phyloP scores from a whole-genome alignment of 2,329 filamentous ascomycete species.

The Fonsecaea monophora region DNA sequence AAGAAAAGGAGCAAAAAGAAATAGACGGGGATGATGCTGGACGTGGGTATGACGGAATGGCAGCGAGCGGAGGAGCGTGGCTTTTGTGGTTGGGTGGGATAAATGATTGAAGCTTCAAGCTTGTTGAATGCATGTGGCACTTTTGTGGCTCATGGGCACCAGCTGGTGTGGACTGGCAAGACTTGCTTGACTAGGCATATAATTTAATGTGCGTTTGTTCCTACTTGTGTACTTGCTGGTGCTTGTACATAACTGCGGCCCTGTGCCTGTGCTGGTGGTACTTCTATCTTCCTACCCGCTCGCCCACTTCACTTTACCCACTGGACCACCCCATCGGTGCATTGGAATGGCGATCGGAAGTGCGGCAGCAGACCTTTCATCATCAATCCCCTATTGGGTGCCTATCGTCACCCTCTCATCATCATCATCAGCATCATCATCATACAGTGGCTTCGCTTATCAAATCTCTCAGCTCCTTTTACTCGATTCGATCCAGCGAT shows the following conservation, averaged over 20 bases:
- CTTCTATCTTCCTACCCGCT: too few species aligned
- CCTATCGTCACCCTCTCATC: background rate
- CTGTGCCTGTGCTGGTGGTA: too few species aligned
- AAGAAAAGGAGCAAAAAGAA: background rate
- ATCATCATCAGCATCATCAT: background rate
- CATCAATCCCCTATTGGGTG: too few species aligned
- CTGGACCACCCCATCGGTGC: background rate
- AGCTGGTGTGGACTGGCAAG: too few species aligned
- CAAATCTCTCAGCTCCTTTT: slow-evolving; percentile 8
- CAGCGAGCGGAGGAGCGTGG: background rate
- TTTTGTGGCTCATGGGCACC: background rate
- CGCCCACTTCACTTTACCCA: too few species aligned
- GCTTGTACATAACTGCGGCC: too few species aligned
- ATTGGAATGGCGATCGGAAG: background rate
- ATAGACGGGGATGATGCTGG: slow-evolving; percentile 4
- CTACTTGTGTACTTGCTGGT: too few species aligned
- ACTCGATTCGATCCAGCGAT: slow-evolving; percentile 8
- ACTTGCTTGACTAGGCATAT: too few species aligned
- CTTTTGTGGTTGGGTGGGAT: too few species aligned
- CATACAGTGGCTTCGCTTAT: slow-evolving; percentile 8
- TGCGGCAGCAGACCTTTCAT: background rate
- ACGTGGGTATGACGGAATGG: slow-evolving; percentile 12
- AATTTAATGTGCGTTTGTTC: too few species aligned
- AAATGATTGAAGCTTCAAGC: background rate
- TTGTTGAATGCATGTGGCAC: too few species aligned